These are phyloP conservation scores for Diplodia corticola DNA, from an alignment of 2,329 filamentous ascomycete species.

Conservation along the genomic window DNA sequence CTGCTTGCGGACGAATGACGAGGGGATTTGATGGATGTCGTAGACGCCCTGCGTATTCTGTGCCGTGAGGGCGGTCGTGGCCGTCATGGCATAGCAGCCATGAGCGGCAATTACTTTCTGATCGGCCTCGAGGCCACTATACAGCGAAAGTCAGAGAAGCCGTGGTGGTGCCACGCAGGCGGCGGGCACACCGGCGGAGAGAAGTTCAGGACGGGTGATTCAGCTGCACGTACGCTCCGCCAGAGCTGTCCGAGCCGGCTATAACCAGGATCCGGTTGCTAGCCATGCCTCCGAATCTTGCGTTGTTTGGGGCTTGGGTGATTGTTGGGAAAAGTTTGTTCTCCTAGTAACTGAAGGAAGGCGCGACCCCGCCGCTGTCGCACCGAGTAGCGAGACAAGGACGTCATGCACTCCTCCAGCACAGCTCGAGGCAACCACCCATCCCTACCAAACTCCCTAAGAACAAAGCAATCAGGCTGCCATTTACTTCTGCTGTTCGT, in stretches of 20 bases:
- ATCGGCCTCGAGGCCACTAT: slow-evolving; percentile 88
- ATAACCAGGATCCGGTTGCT: slow-evolving; percentile 69
- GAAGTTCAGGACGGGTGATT: background rate
- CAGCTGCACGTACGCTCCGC: slow-evolving; percentile 69
- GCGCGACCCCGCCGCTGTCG: slow-evolving; percentile 11
- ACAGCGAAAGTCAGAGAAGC: slow-evolving; percentile 11
- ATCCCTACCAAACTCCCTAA: background rate
- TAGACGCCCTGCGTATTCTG: slow-evolving; percentile 88
- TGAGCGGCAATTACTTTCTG: slow-evolving; percentile 92
- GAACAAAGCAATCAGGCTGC: background rate
- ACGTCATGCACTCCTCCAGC: background rate
- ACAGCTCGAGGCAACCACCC: background rate
- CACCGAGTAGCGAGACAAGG: slow-evolving; percentile 9
- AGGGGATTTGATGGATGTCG: slow-evolving; percentile 76
- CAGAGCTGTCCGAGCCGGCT: slow-evolving; percentile 87
- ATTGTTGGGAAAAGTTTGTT: slow-evolving; percentile 8
- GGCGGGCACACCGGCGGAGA: too few species aligned
- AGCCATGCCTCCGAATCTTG: slow-evolving; percentile 29
- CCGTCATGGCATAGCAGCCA: slow-evolving; percentile 93
- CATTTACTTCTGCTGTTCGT: background rate
- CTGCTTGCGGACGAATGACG: slow-evolving; percentile 77
- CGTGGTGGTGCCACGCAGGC: slow-evolving; percentile 5
- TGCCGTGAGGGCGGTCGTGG: slow-evolving; percentile 91
- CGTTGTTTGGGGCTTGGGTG: slow-evolving; percentile 10
- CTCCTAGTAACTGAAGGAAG: background rate